These are phyloP conservation scores for Hypsizygus marmoreus DNA, from an alignment of 768 basidiomycete species.

Conservation along the genomic window DNA sequence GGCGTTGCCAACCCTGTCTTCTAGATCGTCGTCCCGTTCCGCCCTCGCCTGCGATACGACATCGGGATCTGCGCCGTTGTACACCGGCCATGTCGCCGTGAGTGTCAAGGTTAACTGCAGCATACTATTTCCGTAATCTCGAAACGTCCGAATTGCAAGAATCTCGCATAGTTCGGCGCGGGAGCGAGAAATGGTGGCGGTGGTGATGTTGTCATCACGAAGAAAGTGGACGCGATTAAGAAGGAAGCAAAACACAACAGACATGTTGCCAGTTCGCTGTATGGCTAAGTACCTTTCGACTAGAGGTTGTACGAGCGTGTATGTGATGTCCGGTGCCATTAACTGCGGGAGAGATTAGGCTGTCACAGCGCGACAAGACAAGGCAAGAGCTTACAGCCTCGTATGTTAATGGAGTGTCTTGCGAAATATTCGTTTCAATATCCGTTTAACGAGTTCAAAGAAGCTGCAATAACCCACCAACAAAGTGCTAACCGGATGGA, in stretches of 20 bases:
- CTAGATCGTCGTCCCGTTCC: conserved; percentile 70
- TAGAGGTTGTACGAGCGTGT: conserved; percentile 86
- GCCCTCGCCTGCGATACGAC: conserved; percentile 59
- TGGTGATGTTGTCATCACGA: conserved; percentile 74
- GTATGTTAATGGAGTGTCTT: conserved; percentile 85
- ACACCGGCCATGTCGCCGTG: conserved; percentile 82
- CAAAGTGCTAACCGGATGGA: conserved; percentile 55
- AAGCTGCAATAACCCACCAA: too few species aligned
- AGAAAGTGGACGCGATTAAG: conserved; percentile 86
- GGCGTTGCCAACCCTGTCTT: conserved; percentile 85
- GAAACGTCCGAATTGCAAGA: conserved; percentile 78
- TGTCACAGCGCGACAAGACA: not conserved
- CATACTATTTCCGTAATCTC: conserved; percentile 68
- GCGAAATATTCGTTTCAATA: too few species aligned
- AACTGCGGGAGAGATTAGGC: conserved; percentile 45
- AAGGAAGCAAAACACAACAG: conserved; percentile 86
- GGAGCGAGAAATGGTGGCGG: conserved; percentile 67
- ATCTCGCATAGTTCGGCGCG: conserved; percentile 89
- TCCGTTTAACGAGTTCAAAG: too few species aligned
- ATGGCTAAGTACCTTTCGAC: conserved; percentile 82
- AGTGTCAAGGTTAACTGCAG: conserved; percentile 69
- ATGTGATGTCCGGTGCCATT: conserved; percentile 84
- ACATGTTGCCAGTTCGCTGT: conserved; percentile 74
- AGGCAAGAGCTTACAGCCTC: conserved; percentile 60
- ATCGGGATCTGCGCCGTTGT: conserved; percentile 67